phyloP scores from a whole-genome alignment of 2,329 filamentous ascomycete species.

The Plectosphaerella cucumerina region DNA sequence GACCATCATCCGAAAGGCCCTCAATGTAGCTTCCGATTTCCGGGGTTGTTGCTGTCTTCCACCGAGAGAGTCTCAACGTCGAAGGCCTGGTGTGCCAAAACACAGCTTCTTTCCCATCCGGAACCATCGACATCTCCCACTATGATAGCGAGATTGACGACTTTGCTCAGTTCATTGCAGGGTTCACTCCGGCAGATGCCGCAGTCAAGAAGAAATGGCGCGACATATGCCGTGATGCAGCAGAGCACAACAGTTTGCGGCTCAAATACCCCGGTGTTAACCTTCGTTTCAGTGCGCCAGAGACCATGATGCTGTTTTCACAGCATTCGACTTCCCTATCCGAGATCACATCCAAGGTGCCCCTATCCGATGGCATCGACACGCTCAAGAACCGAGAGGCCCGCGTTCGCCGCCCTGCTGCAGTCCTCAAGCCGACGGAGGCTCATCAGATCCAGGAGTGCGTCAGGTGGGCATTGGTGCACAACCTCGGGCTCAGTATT shows the following conservation, averaged over 20 bases:
- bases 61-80: constrained; percentile 43
- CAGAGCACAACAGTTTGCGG: no score
- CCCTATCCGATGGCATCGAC: constrained; percentile 20
- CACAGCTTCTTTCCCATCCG: constrained; percentile 41
- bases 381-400: constrained; percentile 50
- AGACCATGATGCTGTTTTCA: constrained; percentile 48
- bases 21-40: constrained; percentile 41
- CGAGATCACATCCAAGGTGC: constrained; percentile 37
- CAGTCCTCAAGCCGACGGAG: constrained; percentile 39
- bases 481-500: constrained; percentile 40
- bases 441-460: constrained; percentile 48
- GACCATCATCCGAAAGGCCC: constrained; percentile 38
- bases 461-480: constrained; percentile 50
- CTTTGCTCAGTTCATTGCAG: constrained; percentile 51
- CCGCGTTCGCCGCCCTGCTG: constrained; percentile 34
- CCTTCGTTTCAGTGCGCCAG: constrained; percentile 45
- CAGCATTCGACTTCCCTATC: constrained; percentile 35
- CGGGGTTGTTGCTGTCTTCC: constrained; percentile 49
- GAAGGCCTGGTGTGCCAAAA: constrained; percentile 43
- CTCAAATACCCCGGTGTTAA: constrained; percentile 19
- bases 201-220: constrained; percentile 39
- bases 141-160: constrained; percentile 38
- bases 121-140: constrained; percentile 36
- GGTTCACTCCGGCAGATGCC: constrained; percentile 30
- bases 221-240: constrained; percentile 42